Conservation (phyloP, 306 rosid genomes). For the Castanea sativa region DNA sequence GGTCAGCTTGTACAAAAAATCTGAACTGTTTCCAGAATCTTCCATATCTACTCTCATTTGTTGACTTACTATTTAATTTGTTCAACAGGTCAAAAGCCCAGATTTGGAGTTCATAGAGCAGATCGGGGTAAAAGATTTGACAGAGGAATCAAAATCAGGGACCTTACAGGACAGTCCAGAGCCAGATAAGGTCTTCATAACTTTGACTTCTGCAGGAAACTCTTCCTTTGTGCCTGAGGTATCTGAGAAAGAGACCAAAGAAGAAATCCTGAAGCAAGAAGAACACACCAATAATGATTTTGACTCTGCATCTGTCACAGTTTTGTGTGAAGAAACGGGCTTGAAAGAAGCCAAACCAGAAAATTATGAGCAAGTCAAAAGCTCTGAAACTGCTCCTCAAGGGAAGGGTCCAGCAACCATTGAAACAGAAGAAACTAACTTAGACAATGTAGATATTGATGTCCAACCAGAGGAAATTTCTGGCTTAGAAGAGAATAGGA, state of each 20-base stretch:
- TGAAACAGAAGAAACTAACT: conserved; percentile 10
- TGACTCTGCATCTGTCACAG: not conserved
- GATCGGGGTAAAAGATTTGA: conserved; percentile 7
- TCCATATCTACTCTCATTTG: not conserved
- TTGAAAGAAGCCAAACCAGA: not conserved
- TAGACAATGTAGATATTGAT: not conserved
- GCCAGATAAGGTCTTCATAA: conserved; percentile 1
- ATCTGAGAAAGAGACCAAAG: not conserved
- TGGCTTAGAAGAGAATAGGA: not conserved
- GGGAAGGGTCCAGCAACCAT: conserved; percentile 1
- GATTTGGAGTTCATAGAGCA: conserved; percentile 19
- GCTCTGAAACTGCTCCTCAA: not conserved
- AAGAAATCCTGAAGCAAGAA: not conserved
- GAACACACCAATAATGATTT: not conserved
- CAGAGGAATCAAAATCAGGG: conserved; percentile 8
- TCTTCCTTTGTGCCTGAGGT: conserved; percentile 7
- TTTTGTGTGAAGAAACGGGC: not conserved
- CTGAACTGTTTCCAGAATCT: conserved; percentile 1
- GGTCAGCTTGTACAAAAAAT: conserved; percentile 17
- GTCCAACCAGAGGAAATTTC: conserved; percentile 10
- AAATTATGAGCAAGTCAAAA: not conserved
- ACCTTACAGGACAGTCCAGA: conserved; percentile 14
- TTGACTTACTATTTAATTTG: not conserved
- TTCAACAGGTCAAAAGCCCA: conserved; percentile 20
- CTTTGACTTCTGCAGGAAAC: conserved; percentile 2